These are phyloP conservation scores for Dothiorella sarmentorum DNA, from an alignment of 2,329 filamentous ascomycete genomes.

Conservation along the genomic window DNA sequence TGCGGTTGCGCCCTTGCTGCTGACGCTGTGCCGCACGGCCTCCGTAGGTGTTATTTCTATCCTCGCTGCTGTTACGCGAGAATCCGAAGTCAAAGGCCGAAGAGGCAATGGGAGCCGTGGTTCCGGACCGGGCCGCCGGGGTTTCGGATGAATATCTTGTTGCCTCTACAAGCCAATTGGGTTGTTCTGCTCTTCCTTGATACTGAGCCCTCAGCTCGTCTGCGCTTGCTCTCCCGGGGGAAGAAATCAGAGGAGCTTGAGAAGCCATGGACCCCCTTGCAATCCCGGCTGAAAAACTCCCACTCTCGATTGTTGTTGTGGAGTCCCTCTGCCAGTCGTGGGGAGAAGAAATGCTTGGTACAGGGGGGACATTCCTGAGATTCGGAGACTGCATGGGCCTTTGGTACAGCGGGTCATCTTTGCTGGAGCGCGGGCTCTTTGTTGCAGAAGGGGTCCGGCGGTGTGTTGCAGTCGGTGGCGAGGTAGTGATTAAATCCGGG, in stretches of 20 bases:
- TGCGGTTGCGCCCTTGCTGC: neutral
- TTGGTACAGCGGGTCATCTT: conserved; percentile 1
- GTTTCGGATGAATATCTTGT: neutral
- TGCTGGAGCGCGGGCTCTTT: conserved; percentile 2
- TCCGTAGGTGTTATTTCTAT: neutral
- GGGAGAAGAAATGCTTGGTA: neutral
- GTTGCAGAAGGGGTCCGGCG: neutral
- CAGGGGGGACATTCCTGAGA: neutral
- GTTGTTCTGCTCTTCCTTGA: neutral
- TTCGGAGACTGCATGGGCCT: neutral
- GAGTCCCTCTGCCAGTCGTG: conserved; percentile 4
- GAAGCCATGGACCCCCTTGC: neutral
- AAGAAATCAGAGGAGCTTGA: neutral
- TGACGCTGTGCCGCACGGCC: neutral
- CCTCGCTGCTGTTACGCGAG: neutral
- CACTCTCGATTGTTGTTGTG: neutral
- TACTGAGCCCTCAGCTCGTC: neutral
- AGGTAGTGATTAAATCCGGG: neutral
- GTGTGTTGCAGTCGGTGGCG: neutral
- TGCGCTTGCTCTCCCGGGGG: neutral
- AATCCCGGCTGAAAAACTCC: neutral
- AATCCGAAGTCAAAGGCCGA: neutral
- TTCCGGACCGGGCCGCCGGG: conserved; percentile 4
- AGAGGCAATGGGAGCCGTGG: neutral
- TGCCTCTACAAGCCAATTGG: too few species aligned